Evolutionary conservation across 495 filamentous ascomycete species (phyloP).

Genomic region (Trichoderma gamsii): DNA sequence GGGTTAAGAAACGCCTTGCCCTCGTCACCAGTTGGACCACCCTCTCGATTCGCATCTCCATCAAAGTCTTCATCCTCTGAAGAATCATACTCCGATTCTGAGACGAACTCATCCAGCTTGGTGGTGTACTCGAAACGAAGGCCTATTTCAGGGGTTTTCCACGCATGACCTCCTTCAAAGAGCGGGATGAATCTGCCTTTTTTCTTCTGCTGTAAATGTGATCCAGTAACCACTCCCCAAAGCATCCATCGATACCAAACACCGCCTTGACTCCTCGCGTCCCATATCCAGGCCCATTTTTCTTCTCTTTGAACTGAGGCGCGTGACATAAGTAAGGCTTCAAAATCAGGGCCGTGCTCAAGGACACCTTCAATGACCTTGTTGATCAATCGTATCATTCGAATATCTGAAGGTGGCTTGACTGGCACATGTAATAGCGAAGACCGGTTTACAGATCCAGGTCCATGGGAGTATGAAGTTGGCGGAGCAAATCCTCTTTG

Average conservation of each 20-base stretch:
- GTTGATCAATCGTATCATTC: conserved; percentile 78
- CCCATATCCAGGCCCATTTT: conserved; percentile 92
- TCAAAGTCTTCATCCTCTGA: conserved; percentile 84
- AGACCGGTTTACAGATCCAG: conserved; percentile 39
- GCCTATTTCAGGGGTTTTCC: conserved; percentile 60
- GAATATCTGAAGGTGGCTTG: conserved; percentile 68
- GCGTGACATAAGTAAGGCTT: conserved; percentile 84
- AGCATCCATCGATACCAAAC: conserved; percentile 88
- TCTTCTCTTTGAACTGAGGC: conserved; percentile 74
- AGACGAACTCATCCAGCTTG: conserved; percentile 66
- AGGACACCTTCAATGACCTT: conserved; percentile 75
- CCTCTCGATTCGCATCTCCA: conserved; percentile 58
- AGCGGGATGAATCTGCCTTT: conserved; percentile 46
- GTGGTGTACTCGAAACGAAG: conserved; percentile 73
- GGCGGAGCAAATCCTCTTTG: conserved; percentile 81
- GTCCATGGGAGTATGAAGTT: conserved; percentile 49
- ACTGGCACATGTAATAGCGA: conserved; percentile 65
- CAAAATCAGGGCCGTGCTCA: conserved; percentile 78
- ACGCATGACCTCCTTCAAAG: conserved; percentile 65
- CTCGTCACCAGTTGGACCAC: conserved; percentile 40
- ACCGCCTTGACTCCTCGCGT: conserved; percentile 70
- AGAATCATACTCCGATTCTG: conserved; percentile 77
- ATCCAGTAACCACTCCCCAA: conserved; percentile 72
- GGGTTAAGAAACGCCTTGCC: conserved; percentile 75
- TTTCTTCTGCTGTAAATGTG: conserved; percentile 28